Evolutionary conservation across 208 protist species (phyloP).

Genomic region (Herpetomonas muscarum): DNA sequence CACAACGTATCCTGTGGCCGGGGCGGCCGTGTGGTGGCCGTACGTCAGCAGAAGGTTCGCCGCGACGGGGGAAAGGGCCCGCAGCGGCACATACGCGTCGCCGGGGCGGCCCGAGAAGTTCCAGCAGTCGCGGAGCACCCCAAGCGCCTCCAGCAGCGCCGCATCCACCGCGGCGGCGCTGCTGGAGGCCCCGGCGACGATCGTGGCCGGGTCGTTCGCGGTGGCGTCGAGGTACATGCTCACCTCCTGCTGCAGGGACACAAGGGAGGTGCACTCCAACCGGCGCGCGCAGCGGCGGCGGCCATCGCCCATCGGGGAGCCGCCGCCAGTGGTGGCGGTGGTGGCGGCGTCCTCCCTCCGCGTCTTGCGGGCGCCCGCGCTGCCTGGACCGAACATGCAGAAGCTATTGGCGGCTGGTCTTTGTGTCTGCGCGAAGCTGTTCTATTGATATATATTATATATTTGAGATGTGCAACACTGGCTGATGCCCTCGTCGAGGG

Average conservation of each 20-base stretch:
- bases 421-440: no score
- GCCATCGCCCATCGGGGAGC: no score
- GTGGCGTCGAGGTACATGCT: conserved; percentile 38
- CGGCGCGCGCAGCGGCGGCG: conserved; percentile 20
- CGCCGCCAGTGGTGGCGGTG: no score
- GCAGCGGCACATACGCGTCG: conserved; percentile 63
- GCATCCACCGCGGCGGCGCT: conserved; percentile 14
- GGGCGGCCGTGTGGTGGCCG: conserved; percentile 39
- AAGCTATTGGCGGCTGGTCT: no score
- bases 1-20: conserved; percentile 40
- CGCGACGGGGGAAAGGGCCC: conserved; percentile 32
- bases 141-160: conserved; percentile 36
- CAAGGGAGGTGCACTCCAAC: conserved; percentile 22
- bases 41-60: conserved; percentile 53
- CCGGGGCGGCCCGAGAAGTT: conserved; percentile 37
- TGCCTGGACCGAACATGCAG: no score
- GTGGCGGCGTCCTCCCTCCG: no score
- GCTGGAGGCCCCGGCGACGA: not conserved
- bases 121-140: conserved; percentile 56
- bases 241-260: conserved; percentile 25
- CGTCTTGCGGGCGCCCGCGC: no score
- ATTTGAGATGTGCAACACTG: no score
- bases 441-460: no score
- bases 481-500: no score
- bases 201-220: not conserved